Evolutionary conservation across 1,284 basidiomycete genomes (phyloP), one percentile per base, ranked within the genome.

Genomic region (Entoloma clypeatum): DNA sequence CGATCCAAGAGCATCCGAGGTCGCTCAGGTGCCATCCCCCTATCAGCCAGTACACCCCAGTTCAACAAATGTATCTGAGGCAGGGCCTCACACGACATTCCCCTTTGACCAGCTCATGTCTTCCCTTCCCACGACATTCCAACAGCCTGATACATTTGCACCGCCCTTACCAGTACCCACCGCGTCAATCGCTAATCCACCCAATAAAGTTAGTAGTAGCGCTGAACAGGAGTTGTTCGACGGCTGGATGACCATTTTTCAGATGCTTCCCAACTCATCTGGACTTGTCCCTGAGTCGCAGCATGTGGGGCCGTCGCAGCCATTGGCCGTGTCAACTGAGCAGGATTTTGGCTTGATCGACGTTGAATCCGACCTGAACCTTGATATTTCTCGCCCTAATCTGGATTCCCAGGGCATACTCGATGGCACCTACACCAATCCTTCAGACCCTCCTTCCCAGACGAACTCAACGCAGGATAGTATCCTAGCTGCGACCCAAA

Each of bases 161-260:
- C n/a, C n/a, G n/a, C n/a, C n/a, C n/a, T n/a, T n/a, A n/a, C n/a
- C n/a, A n/a, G n/a, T n/a, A n/a, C n/a, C n/a, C n/a, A n/a, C n/a
- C n/a, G n/a, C n/a, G 11, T 10, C 32, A 32, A 31, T 5, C 22
- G 10, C 30, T 30, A 13, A 19, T 21, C 14, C 16, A 21, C 24
- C 13, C 24, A 29, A n/a, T 37, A 9, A 3, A 26, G 14, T 17
- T 5, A n/a, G n/a, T 14, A n/a, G 10, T 9, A 7, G 10, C 9
- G 6, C 14, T 13, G 71, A 75, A 49, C 60, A 65, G 37, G 48
- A 59, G n/a, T 51, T 68, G 10, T 64, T 75, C 36, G 69, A 77
- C 45, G 69, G 64, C 31, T 78, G 75, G 76, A 63, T 78, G 56
- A 65, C 65, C 33, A 67, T 75, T 30, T 60, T 74, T 7, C 63